Percentiles rank a stretch among this genome's conserved stretches.
These are phyloP conservation scores for Pichia rugopelliculosa DNA, from an alignment of 805 yeast species.

Conservation along the genomic window DNA sequence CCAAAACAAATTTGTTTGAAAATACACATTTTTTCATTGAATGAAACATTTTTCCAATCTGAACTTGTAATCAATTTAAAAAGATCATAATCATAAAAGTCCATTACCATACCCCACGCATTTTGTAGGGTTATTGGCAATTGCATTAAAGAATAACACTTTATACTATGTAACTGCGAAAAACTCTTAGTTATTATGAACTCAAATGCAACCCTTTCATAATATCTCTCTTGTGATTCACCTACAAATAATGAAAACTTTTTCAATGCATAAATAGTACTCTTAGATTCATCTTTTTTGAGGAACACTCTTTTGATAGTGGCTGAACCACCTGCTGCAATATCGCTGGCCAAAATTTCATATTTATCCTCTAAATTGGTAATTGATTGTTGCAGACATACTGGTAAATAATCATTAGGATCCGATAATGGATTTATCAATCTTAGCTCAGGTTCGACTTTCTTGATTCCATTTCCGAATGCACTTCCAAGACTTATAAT, in stretches of 20 bases:
- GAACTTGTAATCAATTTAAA: conserved; percentile 46
- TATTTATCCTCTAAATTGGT: conserved; percentile 49
- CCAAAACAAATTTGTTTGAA: conserved; percentile 66
- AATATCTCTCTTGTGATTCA: conserved; percentile 49
- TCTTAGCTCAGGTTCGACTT: conserved; percentile 32
- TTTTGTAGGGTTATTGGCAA: conserved; percentile 53
- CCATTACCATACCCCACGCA: conserved; percentile 75
- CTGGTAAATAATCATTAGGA: conserved; percentile 61
- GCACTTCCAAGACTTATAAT: conserved; percentile 25
- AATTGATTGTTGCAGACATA: conserved; percentile 39
- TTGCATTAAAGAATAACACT: conserved; percentile 46
- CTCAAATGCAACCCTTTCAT: conserved; percentile 57
- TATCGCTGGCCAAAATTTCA: conserved; percentile 33
- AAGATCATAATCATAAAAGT: conserved; percentile 56
- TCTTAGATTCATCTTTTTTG: conserved; percentile 29
- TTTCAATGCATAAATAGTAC: conserved; percentile 51
- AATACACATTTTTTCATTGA: conserved; percentile 51
- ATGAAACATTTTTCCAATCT: conserved; percentile 48
- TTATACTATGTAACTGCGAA: conserved; percentile 51
- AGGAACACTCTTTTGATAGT: conserved; percentile 46
- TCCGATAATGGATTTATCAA: conserved; percentile 54
- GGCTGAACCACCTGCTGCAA: conserved; percentile 72
- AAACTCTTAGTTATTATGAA: conserved; percentile 51
- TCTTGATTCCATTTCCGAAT: conserved; percentile 19
- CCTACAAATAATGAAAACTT: conserved; percentile 45